phyloP scores from a whole-genome alignment of 2,329 filamentous ascomycete genomes.

The Calonectria hawksworthii region DNA sequence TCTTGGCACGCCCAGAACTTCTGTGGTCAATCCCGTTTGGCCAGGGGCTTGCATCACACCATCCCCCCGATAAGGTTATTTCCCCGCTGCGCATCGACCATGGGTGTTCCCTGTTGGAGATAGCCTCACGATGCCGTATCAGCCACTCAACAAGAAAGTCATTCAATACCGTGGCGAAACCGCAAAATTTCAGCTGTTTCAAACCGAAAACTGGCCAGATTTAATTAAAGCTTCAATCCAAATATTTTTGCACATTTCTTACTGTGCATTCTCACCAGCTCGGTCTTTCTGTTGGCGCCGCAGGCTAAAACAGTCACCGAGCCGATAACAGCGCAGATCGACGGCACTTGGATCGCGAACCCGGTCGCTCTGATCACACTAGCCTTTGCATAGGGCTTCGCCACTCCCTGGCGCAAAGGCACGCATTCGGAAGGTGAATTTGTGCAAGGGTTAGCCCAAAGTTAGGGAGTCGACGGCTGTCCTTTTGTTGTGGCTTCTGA shows the following conservation, averaged over 20 bases:
- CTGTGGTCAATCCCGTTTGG: not conserved
- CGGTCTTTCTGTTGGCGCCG: not conserved
- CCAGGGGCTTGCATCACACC: not conserved
- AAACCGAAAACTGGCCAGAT: not conserved
- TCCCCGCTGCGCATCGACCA: not conserved
- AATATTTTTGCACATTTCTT: not conserved
- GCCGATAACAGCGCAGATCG: not conserved
- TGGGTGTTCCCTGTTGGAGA: not conserved
- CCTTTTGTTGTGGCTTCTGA: not conserved
- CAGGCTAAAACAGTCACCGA: constrained; percentile 1
- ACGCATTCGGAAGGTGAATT: not conserved
- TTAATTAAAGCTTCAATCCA: not conserved
- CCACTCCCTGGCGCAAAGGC: not conserved
- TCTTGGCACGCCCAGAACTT: not conserved
- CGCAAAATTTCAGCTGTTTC: not conserved
- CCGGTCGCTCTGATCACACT: not conserved
- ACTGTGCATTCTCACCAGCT: too few relatives aligned
- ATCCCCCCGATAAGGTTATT: constrained; percentile 5
- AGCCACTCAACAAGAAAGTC: not conserved
- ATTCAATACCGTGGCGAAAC: not conserved
- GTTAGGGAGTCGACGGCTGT: not conserved
- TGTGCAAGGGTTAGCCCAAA: not conserved
- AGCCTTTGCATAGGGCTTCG: not conserved
- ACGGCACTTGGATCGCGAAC: constrained; percentile 4
- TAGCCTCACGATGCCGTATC: not conserved